Percentiles rank a stretch among this genome's conserved stretches.
Evolutionary conservation across 345 rosid genomes (phyloP).

Genomic region (Hibiscus syriacus): DNA sequence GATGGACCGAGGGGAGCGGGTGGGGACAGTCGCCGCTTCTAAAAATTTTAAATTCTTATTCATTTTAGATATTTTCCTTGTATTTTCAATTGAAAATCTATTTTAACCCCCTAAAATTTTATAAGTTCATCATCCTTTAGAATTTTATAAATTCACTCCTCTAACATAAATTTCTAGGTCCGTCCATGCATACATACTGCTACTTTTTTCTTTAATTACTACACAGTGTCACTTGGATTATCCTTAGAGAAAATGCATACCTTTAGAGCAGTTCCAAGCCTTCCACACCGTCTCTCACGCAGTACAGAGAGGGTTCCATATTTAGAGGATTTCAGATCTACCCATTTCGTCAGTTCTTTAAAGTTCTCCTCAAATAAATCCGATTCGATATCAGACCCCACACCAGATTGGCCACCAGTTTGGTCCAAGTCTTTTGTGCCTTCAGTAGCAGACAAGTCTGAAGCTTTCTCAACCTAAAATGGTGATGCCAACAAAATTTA

Average conservation of each 20-base stretch:
- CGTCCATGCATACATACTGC: too few species aligned
- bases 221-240: background rate
- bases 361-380: conserved; percentile 72
- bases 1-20: too few species aligned
- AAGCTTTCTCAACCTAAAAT: conserved; percentile 42
- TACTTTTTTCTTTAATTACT: too few species aligned
- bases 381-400: conserved; percentile 29
- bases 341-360: conserved; percentile 83
- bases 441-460: conserved; percentile 23
- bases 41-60: too few species aligned
- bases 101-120: too few species aligned
- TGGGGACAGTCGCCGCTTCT: too few species aligned
- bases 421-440: conserved; percentile 31
- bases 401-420: conserved; percentile 20
- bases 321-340: conserved; percentile 67
- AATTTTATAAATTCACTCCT: too few species aligned
- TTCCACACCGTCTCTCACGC: conserved; percentile 61
- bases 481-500: background rate
- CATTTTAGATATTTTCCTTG: too few species aligned
- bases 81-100: too few species aligned
- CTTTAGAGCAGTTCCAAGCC: conserved; percentile 89
- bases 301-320: conserved; percentile 65
- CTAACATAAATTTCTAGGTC: too few species aligned
- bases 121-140: too few species aligned
- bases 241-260: conserved; percentile 26